Conservation (phyloP, 176 grass and related monocot species). For the Tillandsia fasciculata region DNA sequence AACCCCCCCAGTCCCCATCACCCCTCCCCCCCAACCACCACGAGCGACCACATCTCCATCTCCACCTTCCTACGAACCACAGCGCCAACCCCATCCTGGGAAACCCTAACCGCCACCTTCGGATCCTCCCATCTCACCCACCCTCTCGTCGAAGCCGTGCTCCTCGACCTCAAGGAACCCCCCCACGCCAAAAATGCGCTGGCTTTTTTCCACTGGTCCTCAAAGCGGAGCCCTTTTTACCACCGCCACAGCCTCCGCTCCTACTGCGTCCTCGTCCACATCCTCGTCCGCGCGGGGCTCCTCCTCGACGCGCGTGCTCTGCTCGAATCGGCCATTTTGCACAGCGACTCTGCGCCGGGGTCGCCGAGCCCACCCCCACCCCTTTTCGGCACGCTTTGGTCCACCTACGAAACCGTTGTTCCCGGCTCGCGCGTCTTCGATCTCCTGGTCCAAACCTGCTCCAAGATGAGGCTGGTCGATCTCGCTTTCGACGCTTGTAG, state of each 20-base stretch:
- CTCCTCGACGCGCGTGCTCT: constrained; percentile 38
- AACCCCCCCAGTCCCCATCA: constrained; percentile 8
- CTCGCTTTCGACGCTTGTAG: constrained; percentile 54
- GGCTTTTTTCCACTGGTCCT: constrained; percentile 67
- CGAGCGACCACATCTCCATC: constrained; percentile 27
- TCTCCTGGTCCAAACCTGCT: constrained; percentile 74
- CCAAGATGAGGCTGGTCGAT: constrained; percentile 35
- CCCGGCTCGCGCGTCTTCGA: constrained; percentile 51
- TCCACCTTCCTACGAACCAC: constrained; percentile 38
- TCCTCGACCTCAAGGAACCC: constrained; percentile 45
- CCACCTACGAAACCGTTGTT: constrained; percentile 44
- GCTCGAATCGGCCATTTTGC: constrained; percentile 36
- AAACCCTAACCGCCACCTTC: constrained; percentile 42
- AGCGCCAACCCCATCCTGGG: constrained; percentile 36
- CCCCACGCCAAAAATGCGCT: constrained; percentile 51
- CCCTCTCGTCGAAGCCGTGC: constrained; percentile 33
- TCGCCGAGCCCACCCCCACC: background rate
- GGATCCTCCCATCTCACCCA: constrained; percentile 18
- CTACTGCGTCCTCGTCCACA: constrained; percentile 62
- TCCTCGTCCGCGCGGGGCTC: constrained; percentile 60
- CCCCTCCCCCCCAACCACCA: background rate
- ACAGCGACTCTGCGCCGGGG: constrained; percentile 8
- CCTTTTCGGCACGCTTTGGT: constrained; percentile 41
- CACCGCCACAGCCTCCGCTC: constrained; percentile 31
- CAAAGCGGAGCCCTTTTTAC: constrained; percentile 5